Evolutionary conservation across 1,284 basidiomycete genomes (phyloP), one percentile per base, ranked within the genome.

Genomic region (Ustilago vetiveriae): DNA sequence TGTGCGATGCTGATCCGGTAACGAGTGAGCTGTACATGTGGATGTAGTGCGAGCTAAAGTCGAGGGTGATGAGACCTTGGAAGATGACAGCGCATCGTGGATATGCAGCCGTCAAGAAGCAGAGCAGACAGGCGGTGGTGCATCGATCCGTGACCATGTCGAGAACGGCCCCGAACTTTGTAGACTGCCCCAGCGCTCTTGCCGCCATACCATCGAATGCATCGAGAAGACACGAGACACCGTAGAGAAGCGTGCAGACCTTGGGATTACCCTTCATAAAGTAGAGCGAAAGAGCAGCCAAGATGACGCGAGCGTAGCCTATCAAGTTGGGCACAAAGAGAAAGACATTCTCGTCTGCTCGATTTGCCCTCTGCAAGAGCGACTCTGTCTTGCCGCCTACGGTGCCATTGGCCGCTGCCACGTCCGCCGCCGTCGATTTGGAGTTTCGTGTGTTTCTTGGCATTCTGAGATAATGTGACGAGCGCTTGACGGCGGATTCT

Each of bases 81-180:
- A 98, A 98, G 46, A 90, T 80, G 47, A 96, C 85, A 3, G 94
- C 91, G 72, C 86, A 91, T 29, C 85, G 80, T 8, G 93, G 92
- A 83, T 97, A 98, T 39, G 88, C 91, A 6, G 90, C 90, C 9
- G 93, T 89, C 36, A 99, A 88, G 86, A 95, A 98, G 83, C 92
- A 96, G 27, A 98, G 86, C 65, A 98, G 85, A 82, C 94, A 94
- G 2, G 94, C 90, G 4, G 96, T 98, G 33, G 96, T 95, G 72
- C 67, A 95, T 92, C 95, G 86, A 83, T 99, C 95, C n/a, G 96
- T 98, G 51, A 99, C 95, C 96, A 99, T 99, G 84, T 99, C 96
- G 75, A 99, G 85, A 35, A 98, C 95, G 4, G 94, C 94, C 35
- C 96, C 96, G 83, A 98, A 98, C 84, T 95, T 95, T 58, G 91